phyloP scores from a whole-genome alignment of 768 basidiomycete genomes.

The Podaxis mareebaensis region DNA sequence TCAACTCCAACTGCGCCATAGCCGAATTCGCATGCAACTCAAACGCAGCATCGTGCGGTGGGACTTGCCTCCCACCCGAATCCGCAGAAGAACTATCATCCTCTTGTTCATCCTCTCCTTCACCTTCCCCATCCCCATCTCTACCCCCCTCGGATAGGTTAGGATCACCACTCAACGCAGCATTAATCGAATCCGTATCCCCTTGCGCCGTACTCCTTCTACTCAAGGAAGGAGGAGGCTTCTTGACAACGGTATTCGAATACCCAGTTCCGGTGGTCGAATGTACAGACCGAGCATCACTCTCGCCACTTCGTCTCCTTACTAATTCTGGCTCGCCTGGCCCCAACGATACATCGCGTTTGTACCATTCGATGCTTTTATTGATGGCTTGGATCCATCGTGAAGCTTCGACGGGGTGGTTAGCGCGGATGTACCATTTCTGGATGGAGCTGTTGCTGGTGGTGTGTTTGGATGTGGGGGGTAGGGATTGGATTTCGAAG shows the following conservation, averaged over 20 bases:
- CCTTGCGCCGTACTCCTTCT: background rate
- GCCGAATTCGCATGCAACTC: conserved; percentile 70
- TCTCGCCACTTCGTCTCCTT: conserved; percentile 45
- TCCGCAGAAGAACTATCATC: conserved; percentile 45
- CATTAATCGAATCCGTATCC: conserved; percentile 6
- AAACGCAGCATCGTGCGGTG: conserved; percentile 61
- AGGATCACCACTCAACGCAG: background rate
- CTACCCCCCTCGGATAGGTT: conserved; percentile 19
- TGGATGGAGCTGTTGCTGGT: conserved; percentile 47
- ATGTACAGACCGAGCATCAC: conserved; percentile 30
- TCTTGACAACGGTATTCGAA: conserved; percentile 29
- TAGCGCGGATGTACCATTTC: conserved; percentile 84
- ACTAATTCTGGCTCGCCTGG: conserved; percentile 15
- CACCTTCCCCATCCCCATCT: conserved; percentile 33
- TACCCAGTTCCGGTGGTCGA: background rate
- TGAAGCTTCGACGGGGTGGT: conserved; percentile 86
- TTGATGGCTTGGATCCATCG: conserved; percentile 82
- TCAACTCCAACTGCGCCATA: conserved; percentile 78
- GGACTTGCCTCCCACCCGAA: conserved; percentile 32
- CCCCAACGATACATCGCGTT: conserved; percentile 12
- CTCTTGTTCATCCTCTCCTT: conserved; percentile 38
- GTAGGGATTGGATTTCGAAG: conserved; percentile 78
- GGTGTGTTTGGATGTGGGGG: conserved; percentile 31
- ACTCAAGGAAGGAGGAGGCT: background rate
- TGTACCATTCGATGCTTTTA: conserved; percentile 72